A percentile compares a stretch with the other conserved stretches of the same genome.
Evolutionary conservation across 176 grass and related monocot species (phyloP).

Genomic region (Ananas comosus): DNA sequence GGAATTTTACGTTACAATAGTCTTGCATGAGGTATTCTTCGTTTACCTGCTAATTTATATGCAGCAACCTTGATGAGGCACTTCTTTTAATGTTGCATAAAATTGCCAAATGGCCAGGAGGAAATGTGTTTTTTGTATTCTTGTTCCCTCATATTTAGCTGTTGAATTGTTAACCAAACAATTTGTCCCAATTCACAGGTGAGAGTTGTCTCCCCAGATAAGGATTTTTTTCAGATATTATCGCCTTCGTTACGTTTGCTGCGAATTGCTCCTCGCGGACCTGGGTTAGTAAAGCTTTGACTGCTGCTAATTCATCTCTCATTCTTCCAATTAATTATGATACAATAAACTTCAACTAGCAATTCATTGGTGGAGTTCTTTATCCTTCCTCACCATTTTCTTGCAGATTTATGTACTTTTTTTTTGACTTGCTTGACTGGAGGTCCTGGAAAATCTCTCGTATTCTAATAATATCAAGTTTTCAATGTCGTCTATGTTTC

Average conservation of each 20-base stretch:
- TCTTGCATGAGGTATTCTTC: no score
- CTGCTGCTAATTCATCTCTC: not conserved
- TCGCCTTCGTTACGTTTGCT: slow-evolving; percentile 83
- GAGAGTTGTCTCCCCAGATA: slow-evolving; percentile 92
- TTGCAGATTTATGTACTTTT: not conserved
- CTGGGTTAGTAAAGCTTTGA: slow-evolving; percentile 44
- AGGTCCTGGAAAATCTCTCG: not conserved
- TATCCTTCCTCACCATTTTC: not conserved
- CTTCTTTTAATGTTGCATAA: not conserved
- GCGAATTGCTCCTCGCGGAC: slow-evolving; percentile 58
- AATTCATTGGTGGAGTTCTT: not conserved
- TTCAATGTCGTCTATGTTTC: not conserved
- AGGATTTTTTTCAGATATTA: slow-evolving; percentile 98
- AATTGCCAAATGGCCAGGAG: not conserved
- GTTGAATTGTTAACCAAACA: not conserved
- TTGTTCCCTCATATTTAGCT: not conserved
- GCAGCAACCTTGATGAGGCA: no score
- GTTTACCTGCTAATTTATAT: no score
- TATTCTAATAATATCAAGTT: not conserved
- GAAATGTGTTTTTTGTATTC: not conserved
- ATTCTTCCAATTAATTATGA: not conserved
- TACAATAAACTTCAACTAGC: not conserved
- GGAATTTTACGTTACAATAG: no score
- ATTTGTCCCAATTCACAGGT: slow-evolving; percentile 41
- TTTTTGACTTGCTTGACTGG: not conserved